Conservation (phyloP, 345 rosid genomes). For the Isatis tinctoria region DNA sequence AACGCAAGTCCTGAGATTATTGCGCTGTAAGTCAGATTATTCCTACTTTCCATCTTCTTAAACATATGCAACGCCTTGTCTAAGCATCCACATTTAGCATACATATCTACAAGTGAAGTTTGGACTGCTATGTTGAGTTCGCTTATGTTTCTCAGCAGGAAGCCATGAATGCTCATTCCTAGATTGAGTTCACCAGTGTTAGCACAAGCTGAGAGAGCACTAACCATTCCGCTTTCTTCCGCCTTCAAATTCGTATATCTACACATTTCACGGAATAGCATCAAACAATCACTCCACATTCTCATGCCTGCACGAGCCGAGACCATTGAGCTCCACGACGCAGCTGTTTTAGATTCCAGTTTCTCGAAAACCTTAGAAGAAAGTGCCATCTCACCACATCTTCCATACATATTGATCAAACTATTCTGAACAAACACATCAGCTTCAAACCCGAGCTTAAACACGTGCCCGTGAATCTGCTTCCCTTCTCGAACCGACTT, state of each 20-base stretch:
- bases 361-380: slow-evolving; percentile 29
- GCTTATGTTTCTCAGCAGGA: slow-evolving; percentile 40
- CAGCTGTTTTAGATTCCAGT: slow-evolving; percentile 28
- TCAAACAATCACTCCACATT: slow-evolving; percentile 31
- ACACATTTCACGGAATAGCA: slow-evolving; percentile 23
- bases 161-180: slow-evolving; percentile 42
- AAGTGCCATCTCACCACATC: slow-evolving; percentile 28
- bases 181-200: slow-evolving; percentile 38
- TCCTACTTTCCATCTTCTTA: slow-evolving; percentile 33
- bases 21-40: slow-evolving; percentile 37
- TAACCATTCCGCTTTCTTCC: slow-evolving; percentile 44
- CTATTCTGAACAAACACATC: slow-evolving; percentile 34
- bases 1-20: slow-evolving; percentile 43
- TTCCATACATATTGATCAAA: slow-evolving; percentile 35
- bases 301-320: slow-evolving; percentile 22
- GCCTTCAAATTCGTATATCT: slow-evolving; percentile 25
- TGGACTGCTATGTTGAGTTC: slow-evolving; percentile 41
- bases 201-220: slow-evolving; percentile 40
- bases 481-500: slow-evolving; percentile 23
- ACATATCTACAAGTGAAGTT: slow-evolving; percentile 51
- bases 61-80: slow-evolving; percentile 36
- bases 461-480: slow-evolving; percentile 36
- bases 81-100: slow-evolving; percentile 43
- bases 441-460: slow-evolving; percentile 29
- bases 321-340: slow-evolving; percentile 38